Evolutionary conservation across 805 yeast genomes (phyloP).

Genomic region (Candida awuae): DNA sequence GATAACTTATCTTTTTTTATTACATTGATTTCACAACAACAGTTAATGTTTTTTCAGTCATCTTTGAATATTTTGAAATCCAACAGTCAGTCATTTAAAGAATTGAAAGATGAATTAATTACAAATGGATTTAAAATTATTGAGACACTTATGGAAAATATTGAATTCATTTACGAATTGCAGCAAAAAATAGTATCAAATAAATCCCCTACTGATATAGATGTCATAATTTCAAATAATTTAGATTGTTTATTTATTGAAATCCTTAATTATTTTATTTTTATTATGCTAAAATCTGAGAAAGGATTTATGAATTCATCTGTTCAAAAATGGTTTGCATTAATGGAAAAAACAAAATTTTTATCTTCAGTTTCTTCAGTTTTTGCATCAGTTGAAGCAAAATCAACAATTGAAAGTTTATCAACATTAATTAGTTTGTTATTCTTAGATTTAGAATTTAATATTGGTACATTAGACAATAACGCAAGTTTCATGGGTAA

Average conservation of each 20-base stretch:
- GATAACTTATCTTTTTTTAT: conserved; percentile 2
- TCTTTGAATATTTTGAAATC: conserved; percentile 2
- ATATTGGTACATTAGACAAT: conserved; percentile 35
- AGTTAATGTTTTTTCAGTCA: not conserved
- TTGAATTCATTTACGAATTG: conserved; percentile 9
- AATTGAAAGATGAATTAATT: conserved; percentile 27
- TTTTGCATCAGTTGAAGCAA: not conserved
- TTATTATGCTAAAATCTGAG: conserved; percentile 21
- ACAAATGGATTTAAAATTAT: conserved; percentile 23
- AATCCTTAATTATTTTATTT: conserved; percentile 21
- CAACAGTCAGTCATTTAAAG: not conserved
- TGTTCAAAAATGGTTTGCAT: conserved; percentile 46
- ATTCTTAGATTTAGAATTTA: conserved; percentile 49
- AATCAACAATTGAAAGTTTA: conserved; percentile 35
- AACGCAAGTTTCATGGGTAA: conserved; percentile 35
- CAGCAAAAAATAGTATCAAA: conserved; percentile 7
- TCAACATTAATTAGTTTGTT: conserved; percentile 42
- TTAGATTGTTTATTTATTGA: conserved; percentile 16
- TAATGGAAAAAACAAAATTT: conserved; percentile 32
- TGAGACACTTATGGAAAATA: conserved; percentile 21
- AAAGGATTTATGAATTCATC: conserved; percentile 22
- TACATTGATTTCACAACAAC: conserved; percentile 4
- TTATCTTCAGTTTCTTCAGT: conserved; percentile 8
- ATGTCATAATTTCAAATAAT: conserved; percentile 14
- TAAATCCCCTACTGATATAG: conserved; percentile 10